Evolutionary conservation across 2,329 filamentous ascomycete species (phyloP).

Genomic region (Blastomyces emzantsi): DNA sequence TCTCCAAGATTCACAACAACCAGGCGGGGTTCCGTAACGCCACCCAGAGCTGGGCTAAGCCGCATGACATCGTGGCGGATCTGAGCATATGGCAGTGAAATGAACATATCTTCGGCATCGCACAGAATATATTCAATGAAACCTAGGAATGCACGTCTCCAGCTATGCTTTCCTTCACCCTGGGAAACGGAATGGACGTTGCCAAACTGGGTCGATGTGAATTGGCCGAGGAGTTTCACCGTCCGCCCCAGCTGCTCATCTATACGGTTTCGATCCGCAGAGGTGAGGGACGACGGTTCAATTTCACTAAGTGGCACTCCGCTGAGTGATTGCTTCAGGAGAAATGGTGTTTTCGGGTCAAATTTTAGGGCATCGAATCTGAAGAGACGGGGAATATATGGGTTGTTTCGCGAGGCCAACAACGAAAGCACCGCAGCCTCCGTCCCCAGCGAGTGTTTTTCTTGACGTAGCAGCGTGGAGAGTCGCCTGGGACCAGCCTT

Average conservation of each 20-base stretch:
- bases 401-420: constrained; percentile 25
- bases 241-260: constrained; percentile 30
- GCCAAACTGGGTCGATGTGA: constrained; percentile 44
- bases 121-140: constrained; percentile 47
- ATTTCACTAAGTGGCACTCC: constrained; percentile 29
- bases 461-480: constrained; percentile 33
- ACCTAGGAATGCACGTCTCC: constrained; percentile 45
- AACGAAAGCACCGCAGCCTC: constrained; percentile 34
- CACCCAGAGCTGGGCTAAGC: constrained; percentile 40
- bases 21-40: constrained; percentile 44
- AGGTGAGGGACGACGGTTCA: constrained; percentile 21
- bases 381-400: constrained; percentile 32
- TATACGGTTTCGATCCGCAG: constrained; percentile 25
- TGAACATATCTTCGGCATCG: constrained; percentile 51
- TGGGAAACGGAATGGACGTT: constrained; percentile 39
- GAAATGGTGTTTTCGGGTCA: constrained; percentile 26
- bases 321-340: constrained; percentile 31
- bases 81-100: constrained; percentile 48
- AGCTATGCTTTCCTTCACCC: constrained; percentile 41
- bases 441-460: constrained; percentile 31
- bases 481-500: constrained; percentile 30
- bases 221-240: constrained; percentile 36
- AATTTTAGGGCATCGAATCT: constrained; percentile 27
- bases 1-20: constrained; percentile 43
- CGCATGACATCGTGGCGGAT: constrained; percentile 43